A percentile compares a stretch with the other conserved stretches of the same genome.
Conservation (phyloP, 495 filamentous ascomycete species). For the Friedmanniomyces endolithicus region DNA sequence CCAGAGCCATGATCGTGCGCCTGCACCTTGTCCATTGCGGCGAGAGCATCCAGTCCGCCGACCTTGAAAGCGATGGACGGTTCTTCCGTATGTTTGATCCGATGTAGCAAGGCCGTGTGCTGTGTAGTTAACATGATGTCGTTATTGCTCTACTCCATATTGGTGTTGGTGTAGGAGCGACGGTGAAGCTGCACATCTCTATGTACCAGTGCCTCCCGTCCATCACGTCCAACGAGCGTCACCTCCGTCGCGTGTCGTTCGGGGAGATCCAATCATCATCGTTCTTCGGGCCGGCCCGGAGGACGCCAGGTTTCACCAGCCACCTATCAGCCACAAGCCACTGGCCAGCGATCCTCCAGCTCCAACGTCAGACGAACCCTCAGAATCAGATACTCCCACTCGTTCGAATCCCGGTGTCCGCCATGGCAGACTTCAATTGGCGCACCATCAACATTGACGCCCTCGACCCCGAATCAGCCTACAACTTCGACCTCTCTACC, state of each 20-base stretch:
- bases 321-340: too few species aligned
- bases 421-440: constrained; percentile 57
- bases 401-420: too few species aligned
- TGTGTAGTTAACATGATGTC: not conserved
- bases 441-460: constrained; percentile 90
- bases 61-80: constrained; percentile 3
- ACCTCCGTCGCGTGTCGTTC: too few species aligned
- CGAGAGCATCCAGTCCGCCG: constrained; percentile 1
- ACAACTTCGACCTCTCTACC: constrained; percentile 74
- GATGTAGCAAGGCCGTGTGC: not conserved
- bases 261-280: too few species aligned
- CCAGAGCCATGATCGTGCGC: constrained; percentile 20
- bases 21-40: constrained; percentile 16
- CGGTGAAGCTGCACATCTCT: too few species aligned
- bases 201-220: too few species aligned
- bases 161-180: too few species aligned
- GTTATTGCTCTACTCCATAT: not conserved
- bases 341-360: not conserved
- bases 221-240: too few species aligned
- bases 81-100: not conserved
- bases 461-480: constrained; percentile 71
- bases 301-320: too few species aligned
- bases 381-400: too few species aligned
- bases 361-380: not conserved
- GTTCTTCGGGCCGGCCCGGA: too few species aligned